These are phyloP conservation scores for Apiospora malaysiana DNA, from an alignment of 2,329 filamentous ascomycete species.

Conservation along the genomic window DNA sequence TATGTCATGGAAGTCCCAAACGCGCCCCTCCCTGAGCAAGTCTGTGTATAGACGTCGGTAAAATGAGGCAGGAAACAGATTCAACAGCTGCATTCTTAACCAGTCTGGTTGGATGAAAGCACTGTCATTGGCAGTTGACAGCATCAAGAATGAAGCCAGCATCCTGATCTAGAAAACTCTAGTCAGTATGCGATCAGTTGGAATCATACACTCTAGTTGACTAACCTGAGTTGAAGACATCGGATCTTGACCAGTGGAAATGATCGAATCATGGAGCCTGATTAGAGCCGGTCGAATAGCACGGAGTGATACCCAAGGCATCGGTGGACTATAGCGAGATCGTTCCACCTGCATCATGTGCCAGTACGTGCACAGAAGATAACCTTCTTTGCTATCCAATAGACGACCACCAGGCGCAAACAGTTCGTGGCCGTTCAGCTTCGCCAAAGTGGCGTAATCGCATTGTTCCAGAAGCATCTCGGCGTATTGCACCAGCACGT, in stretches of 20 bases:
- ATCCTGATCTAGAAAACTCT: neutral
- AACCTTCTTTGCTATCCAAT: conserved; percentile 20
- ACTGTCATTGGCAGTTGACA: neutral
- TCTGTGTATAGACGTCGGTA: conserved; percentile 25
- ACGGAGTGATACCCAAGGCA: neutral
- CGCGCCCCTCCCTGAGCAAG: conserved; percentile 33
- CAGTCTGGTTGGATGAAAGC: conserved; percentile 26
- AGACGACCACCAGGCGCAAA: conserved; percentile 23
- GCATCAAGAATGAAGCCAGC: neutral
- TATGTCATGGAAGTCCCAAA: conserved; percentile 35
- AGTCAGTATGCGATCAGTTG: neutral
- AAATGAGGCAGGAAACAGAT: conserved; percentile 21
- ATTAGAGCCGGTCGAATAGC: neutral
- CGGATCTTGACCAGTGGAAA: neutral
- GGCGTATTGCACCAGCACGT: conserved; percentile 36
- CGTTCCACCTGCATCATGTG: neutral
- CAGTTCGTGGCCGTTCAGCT: conserved; percentile 24
- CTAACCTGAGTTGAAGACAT: neutral
- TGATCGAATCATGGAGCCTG: neutral
- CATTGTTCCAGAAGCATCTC: conserved; percentile 37
- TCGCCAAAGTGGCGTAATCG: conserved; percentile 31
- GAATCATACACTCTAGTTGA: neutral
- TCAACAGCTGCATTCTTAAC: conserved; percentile 26
- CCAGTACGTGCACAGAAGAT: conserved; percentile 3
- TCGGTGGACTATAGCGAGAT: neutral